phyloP scores from a whole-genome alignment of 75 land plant species.

The Adiantum capillusveneris region DNA sequence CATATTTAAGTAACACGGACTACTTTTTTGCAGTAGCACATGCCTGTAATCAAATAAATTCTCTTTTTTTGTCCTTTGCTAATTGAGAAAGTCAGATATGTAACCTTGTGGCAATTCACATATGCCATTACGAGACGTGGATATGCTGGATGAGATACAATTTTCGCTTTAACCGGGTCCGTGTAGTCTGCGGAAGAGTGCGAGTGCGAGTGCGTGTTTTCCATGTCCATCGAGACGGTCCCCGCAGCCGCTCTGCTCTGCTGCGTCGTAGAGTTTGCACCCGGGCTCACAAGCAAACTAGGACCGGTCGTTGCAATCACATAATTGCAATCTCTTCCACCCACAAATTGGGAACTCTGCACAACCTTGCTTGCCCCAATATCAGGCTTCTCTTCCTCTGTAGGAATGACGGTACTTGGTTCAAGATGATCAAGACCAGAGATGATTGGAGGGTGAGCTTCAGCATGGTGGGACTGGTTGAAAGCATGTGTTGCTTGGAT shows the following conservation, averaged over 20 bases:
- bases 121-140: slow-evolving; percentile 68
- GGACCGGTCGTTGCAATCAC: background rate
- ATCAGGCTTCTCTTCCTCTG: too few relatives aligned
- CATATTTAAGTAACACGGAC: too few relatives aligned
- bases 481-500: too few relatives aligned
- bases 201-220: background rate
- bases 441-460: too few relatives aligned
- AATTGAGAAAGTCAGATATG: slow-evolving; percentile 65
- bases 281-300: background rate
- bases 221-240: background rate
- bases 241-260: background rate
- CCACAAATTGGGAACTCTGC: background rate
- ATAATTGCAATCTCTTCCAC: background rate
- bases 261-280: background rate
- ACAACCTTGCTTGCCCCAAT: background rate
- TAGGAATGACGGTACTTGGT: too few relatives aligned
- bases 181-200: background rate
- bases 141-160: slow-evolving; percentile 70
- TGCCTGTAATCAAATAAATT: too few relatives aligned
- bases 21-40: too few relatives aligned
- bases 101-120: slow-evolving; percentile 67
- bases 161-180: slow-evolving; percentile 31
- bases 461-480: too few relatives aligned
- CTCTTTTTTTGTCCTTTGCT: too few relatives aligned
- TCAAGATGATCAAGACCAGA: too few relatives aligned